Evolutionary conservation across 2,329 filamentous ascomycete genomes (phyloP).

Genomic region (Colletotrichum spaethianum): DNA sequence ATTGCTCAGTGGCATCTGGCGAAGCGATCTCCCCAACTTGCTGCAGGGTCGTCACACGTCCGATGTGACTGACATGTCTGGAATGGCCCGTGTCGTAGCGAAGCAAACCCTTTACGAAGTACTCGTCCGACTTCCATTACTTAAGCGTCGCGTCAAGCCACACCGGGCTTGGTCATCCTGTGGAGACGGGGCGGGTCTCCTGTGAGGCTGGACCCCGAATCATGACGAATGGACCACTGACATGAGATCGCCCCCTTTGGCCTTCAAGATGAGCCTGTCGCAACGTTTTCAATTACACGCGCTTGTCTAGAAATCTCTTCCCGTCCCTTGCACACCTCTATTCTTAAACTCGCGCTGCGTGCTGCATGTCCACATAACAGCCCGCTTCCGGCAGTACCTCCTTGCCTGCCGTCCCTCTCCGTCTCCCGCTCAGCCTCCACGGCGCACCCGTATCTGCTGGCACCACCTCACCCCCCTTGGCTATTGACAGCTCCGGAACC

Average conservation of each 20-base stretch:
- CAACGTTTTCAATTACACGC: slow-evolving; percentile 28
- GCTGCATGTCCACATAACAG: slow-evolving; percentile 13
- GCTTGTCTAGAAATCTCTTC: slow-evolving; percentile 26
- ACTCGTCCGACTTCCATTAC: neutral
- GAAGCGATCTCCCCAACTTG: neutral
- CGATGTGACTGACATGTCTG: neutral
- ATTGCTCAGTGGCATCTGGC: neutral
- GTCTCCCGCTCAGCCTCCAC: slow-evolving; percentile 28
- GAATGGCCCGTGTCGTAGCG: slow-evolving; percentile 11
- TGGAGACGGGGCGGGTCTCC: neutral
- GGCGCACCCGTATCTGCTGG: slow-evolving; percentile 14
- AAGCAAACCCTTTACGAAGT: neutral
- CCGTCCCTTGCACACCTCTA: slow-evolving; percentile 27
- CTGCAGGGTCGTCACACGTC: neutral
- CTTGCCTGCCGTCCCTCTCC: slow-evolving; percentile 4
- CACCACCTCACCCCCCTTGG: slow-evolving; percentile 24
- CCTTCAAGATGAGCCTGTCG: slow-evolving; percentile 32
- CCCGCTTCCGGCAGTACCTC: neutral
- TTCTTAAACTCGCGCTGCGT: slow-evolving; percentile 14
- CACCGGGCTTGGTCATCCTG: slow-evolving; percentile 35
- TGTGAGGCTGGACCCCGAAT: slow-evolving; percentile 27
- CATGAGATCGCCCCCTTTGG: slow-evolving; percentile 25
- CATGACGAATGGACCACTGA: slow-evolving; percentile 36
- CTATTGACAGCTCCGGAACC: slow-evolving; percentile 7
- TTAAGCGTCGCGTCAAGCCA: slow-evolving; percentile 17